Conservation (phyloP, 2,329 filamentous ascomycete genomes). For the Fusarium sp. region DNA sequence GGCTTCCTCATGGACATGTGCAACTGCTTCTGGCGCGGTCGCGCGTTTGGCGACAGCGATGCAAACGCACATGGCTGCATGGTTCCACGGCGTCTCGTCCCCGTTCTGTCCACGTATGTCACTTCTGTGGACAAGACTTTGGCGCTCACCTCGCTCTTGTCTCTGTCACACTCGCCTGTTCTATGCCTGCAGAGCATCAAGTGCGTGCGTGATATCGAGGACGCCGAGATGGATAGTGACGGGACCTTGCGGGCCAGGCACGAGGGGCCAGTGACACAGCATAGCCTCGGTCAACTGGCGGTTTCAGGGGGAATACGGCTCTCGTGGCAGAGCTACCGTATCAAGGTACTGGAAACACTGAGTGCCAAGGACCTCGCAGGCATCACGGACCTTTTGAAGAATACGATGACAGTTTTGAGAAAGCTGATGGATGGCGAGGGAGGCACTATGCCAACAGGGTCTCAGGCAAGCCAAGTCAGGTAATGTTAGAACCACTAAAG, state of each 20-base stretch:
- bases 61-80: slow-evolving; percentile 70
- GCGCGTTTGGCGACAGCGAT: slow-evolving; percentile 76
- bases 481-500: not conserved
- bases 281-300: slow-evolving; percentile 71
- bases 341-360: slow-evolving; percentile 77
- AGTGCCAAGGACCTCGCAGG: slow-evolving; percentile 74
- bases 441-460: slow-evolving; percentile 35
- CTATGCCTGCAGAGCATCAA: slow-evolving; percentile 68
- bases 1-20: slow-evolving; percentile 88
- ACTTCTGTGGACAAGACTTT: slow-evolving; percentile 60
- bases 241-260: slow-evolving; percentile 63
- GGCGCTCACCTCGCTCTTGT: slow-evolving; percentile 64
- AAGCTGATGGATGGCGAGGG: slow-evolving; percentile 54
- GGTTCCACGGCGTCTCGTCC: slow-evolving; percentile 58
- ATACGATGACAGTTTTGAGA: slow-evolving; percentile 82
- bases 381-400: slow-evolving; percentile 79
- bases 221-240: slow-evolving; percentile 60
- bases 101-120: slow-evolving; percentile 62
- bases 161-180: slow-evolving; percentile 69
- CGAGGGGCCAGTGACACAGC: slow-evolving; percentile 77
- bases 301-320: slow-evolving; percentile 74
- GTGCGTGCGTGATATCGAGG: slow-evolving; percentile 68
- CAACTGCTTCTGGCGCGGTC: slow-evolving; percentile 83
- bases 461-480: slow-evolving; percentile 10
- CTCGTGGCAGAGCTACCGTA: slow-evolving; percentile 79